Evolutionary conservation across 1,284 basidiomycete species (phyloP), one percentile per base, ranked within the genome.

Genomic region (Sanghuangporus baumii): DNA sequence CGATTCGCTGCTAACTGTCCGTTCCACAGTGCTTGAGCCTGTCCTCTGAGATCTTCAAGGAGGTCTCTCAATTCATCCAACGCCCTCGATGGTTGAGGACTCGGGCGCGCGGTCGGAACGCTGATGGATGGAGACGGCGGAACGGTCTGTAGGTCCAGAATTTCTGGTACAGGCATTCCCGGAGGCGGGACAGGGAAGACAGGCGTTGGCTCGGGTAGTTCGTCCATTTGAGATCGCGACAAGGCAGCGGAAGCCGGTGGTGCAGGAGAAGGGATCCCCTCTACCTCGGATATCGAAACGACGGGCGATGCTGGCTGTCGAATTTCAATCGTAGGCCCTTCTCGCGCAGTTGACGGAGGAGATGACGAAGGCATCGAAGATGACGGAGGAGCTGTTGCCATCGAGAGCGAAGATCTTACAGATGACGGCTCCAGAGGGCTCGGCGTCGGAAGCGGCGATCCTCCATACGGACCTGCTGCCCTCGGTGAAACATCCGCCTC

Each of bases 1-100:
- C 80, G 76, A 59, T 85, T 85, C 5, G 86, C 81, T 0, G 79
- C 75, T 0, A 73, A 68, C 70, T 91, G 89, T 2, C 81, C 82
- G 56, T 88, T 79, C 74, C 79, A 78, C 16, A 91, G 71, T 3
- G 75, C 79, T 2, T 74, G 73, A 2, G 85, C 72, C 67, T 85
- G 80, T 12, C 81, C 78, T 55, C 79, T 76, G 47, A 90, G 76
- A 11, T 75, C 76, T 14, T 79, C 73, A 55, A 90, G 67, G 48
- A 78, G 69, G 6, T 80, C 75, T 23, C 65, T 63, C n/a, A 67
- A 40, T 14, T 63, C 57, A 40, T 55, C 62, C 11, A 67, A 52
- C 23, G 62, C 62, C 31, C 63, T 59, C 14, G 64, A 7, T 23
- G 41, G 59, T 50, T 55, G 31, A 23, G 68, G 68, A 4, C 60